A percentile compares a stretch with the other conserved stretches of the same genome.
Conservation (phyloP, 2,329 filamentous ascomycete genomes). For the Raffaelea albimanens region DNA sequence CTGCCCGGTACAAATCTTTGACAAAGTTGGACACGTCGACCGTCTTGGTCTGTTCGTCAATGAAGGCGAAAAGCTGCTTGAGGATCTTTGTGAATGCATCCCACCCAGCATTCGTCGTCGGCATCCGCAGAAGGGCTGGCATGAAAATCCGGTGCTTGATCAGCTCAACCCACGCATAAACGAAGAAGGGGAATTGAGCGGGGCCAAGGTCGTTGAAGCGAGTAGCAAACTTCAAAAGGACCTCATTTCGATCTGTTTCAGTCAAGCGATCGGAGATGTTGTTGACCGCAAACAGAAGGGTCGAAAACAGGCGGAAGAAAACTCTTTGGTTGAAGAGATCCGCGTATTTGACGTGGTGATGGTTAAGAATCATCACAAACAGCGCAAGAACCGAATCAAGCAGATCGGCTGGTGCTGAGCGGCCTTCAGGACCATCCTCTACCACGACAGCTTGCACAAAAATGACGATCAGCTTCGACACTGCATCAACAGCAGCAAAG, state of each 20-base stretch:
- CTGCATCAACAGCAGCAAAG: slow-evolving; percentile 61
- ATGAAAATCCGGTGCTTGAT: slow-evolving; percentile 80
- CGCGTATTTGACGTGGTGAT: slow-evolving; percentile 71
- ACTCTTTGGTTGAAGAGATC: slow-evolving; percentile 80
- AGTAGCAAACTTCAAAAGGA: slow-evolving; percentile 62
- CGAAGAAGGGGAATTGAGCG: slow-evolving; percentile 69
- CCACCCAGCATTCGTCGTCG: slow-evolving; percentile 64
- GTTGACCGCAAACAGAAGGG: slow-evolving; percentile 52
- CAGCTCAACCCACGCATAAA: slow-evolving; percentile 75
- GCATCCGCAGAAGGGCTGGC: slow-evolving; percentile 62
- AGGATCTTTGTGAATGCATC: slow-evolving; percentile 63
- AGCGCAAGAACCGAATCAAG: slow-evolving; percentile 71
- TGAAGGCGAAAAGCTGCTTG: slow-evolving; percentile 60
- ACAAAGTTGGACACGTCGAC: slow-evolving; percentile 54
- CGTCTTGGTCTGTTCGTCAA: slow-evolving; percentile 71
- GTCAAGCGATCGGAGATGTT: slow-evolving; percentile 46
- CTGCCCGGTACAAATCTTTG: slow-evolving; percentile 77
- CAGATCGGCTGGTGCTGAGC: slow-evolving; percentile 57
- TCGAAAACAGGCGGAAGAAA: slow-evolving; percentile 83
- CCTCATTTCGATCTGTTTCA: slow-evolving; percentile 54
- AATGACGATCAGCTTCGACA: slow-evolving; percentile 70
- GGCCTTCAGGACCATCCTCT: slow-evolving; percentile 31
- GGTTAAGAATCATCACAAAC: slow-evolving; percentile 71
- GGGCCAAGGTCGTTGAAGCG: slow-evolving; percentile 65
- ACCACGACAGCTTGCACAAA: slow-evolving; percentile 66